These are phyloP conservation scores for Diphasiastrum complanatum DNA, from an alignment of 83 land plant species.

Conservation along the genomic window DNA sequence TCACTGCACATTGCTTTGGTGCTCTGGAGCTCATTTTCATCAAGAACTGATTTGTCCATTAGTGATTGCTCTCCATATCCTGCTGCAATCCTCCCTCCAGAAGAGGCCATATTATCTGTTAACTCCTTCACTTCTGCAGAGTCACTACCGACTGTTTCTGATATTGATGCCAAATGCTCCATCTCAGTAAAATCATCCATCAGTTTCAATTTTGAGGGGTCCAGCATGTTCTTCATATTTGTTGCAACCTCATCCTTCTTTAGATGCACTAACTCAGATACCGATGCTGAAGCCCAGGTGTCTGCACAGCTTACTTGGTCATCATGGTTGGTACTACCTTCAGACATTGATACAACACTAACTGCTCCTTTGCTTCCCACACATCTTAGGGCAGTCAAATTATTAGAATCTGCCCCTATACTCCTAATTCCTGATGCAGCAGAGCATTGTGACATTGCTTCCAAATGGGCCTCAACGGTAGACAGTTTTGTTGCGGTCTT, in stretches of 20 bases:
- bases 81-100: too few species aligned
- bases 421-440: slow-evolving; percentile 13
- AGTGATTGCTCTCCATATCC: too few species aligned
- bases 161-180: slow-evolving; percentile 10
- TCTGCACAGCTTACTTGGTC: slow-evolving; percentile 48
- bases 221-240: too few species aligned
- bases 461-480: slow-evolving; percentile 42
- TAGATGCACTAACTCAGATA: slow-evolving; percentile 48
- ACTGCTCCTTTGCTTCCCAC: slow-evolving; percentile 32
- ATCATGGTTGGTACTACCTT: slow-evolving; percentile 39
- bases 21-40: slow-evolving; percentile 7
- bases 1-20: slow-evolving; percentile 19
- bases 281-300: slow-evolving; percentile 57
- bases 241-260: slow-evolving; percentile 43
- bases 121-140: too few species aligned
- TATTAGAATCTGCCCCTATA: slow-evolving; percentile 14
- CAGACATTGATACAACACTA: slow-evolving; percentile 47
- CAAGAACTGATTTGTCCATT: too few species aligned
- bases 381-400: too few species aligned
- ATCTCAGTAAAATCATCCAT: too few species aligned
- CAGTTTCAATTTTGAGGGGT: slow-evolving; percentile 30
- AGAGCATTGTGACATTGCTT: slow-evolving; percentile 21
- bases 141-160: not conserved
- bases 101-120: too few species aligned
- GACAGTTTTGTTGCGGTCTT: slow-evolving; percentile 38